Base-by-base conservation (phyloP, 2,329 filamentous ascomycete species). In the Calonectria pteridis region DNA sequence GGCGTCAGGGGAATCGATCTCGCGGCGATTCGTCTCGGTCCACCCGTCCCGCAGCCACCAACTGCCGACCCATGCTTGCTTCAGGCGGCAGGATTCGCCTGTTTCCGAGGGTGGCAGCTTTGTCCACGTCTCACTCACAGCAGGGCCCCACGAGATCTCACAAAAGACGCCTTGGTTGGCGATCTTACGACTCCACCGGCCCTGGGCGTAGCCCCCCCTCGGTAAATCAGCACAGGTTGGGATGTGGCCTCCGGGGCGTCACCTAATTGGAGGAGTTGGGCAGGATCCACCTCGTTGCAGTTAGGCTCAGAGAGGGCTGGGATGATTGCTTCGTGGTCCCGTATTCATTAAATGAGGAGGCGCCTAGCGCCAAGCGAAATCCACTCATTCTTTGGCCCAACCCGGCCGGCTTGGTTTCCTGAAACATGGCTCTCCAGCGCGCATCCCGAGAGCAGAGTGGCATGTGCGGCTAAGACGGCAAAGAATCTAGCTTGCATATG, bases 311-410 rank as follows among this genome's bases (percentile, higher is more conserved):
- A n/a, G 33, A 37, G 13, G 46, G 33, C 55, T 28, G 33, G 33
- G 55, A 58, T 37, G 13, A 40, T 40, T 58, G 18, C 55, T 62
- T 62, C 37, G 26, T 6, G 23, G 23, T 26, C 26, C 55, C 55
- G 55, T 62, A 62, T 62, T 62, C 55, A 62, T 62, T 62, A 62
- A 62, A 62, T 62, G 33, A 62, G 55, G 55, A 62, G 55, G 33
- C 55, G 20, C 23, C 18, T 62, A 62, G 55, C 55, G 33, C 23
- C 31, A 11, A 33, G 29, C 29, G 20, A 18, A 18, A 26, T 23
- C 53, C 55, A 37, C 55, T 59, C 55, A 9, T 14, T 16, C 13
- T 37, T 37, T 59, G 55, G 31, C 6, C 55, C 31, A 33, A 40
- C 13, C 35, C 55, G 55, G 3, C 33, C 55, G 55, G 55, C 33